Conservation (phyloP, 148 eudicot species). For the Arctostaphylos glauca region DNA sequence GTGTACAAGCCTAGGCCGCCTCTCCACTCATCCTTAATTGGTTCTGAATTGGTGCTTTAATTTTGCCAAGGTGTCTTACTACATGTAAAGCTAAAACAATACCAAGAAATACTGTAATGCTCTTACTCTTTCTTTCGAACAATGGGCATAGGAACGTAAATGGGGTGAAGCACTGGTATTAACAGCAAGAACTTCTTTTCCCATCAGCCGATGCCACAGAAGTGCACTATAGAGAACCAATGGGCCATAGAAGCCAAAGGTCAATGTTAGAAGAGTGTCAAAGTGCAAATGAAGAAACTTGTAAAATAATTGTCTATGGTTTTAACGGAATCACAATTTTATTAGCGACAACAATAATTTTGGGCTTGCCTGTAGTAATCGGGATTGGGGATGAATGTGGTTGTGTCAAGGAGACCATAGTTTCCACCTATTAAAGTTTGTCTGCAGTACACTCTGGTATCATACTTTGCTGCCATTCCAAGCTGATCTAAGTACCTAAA, state of each 20-base stretch:
- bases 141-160: slow-evolving; percentile 75
- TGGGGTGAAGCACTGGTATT: slow-evolving; percentile 44
- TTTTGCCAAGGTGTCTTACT: no score
- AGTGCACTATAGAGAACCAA: slow-evolving; percentile 57
- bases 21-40: neutral
- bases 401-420: slow-evolving; percentile 64
- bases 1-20: neutral
- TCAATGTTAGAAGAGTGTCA: neutral
- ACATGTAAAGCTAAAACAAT: neutral
- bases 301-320: neutral
- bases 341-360: neutral
- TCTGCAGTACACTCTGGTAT: slow-evolving; percentile 76
- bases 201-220: slow-evolving; percentile 82
- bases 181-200: slow-evolving; percentile 71
- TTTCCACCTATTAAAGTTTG: slow-evolving; percentile 82
- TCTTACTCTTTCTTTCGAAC: slow-evolving; percentile 73
- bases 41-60: neutral
- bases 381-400: slow-evolving; percentile 73
- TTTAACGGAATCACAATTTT: neutral
- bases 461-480: slow-evolving; percentile 65
- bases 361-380: slow-evolving; percentile 68
- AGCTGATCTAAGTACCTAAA: slow-evolving; percentile 82
- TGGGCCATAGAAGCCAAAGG: slow-evolving; percentile 3
- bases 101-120: neutral
- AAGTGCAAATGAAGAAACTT: neutral